Evolutionary conservation across 75 land plant genomes (phyloP).

Genomic region (Cupressus sempervirens): DNA sequence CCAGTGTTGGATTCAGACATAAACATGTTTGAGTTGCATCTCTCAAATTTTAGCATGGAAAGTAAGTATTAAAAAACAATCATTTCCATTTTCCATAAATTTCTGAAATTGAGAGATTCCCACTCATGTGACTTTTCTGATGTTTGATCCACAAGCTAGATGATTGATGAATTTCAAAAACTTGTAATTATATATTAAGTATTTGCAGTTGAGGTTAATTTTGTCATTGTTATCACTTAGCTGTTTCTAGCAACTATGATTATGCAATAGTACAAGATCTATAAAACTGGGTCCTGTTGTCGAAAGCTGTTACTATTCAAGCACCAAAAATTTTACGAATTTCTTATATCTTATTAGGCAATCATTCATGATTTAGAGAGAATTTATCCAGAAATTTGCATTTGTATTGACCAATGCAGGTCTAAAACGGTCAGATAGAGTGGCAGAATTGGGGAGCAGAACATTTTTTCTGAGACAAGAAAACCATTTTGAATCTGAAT

Average conservation of each 20-base stretch:
- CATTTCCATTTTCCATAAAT: background rate
- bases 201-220: no score
- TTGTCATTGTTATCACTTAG: no score
- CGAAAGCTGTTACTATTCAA: no score
- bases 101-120: background rate
- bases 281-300: background rate
- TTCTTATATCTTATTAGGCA: background rate
- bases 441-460: constrained; percentile 53
- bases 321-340: background rate
- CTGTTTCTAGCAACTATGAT: no score
- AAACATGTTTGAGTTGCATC: constrained; percentile 32
- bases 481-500: background rate
- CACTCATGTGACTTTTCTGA: no score
- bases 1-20: constrained; percentile 27
- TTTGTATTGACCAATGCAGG: constrained; percentile 19
- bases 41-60: constrained; percentile 53
- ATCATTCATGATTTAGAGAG: background rate
- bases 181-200: no score
- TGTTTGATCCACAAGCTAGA: no score
- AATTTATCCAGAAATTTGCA: background rate
- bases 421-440: constrained; percentile 26
- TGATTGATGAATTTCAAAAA: no score
- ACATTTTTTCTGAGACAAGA: constrained; percentile 38
- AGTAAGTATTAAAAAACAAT: constrained; percentile 19
- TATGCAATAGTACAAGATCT: no score